Evolutionary conservation across 2,329 filamentous ascomycete species (phyloP).

Genomic region (Scedosporium dehoogii): DNA sequence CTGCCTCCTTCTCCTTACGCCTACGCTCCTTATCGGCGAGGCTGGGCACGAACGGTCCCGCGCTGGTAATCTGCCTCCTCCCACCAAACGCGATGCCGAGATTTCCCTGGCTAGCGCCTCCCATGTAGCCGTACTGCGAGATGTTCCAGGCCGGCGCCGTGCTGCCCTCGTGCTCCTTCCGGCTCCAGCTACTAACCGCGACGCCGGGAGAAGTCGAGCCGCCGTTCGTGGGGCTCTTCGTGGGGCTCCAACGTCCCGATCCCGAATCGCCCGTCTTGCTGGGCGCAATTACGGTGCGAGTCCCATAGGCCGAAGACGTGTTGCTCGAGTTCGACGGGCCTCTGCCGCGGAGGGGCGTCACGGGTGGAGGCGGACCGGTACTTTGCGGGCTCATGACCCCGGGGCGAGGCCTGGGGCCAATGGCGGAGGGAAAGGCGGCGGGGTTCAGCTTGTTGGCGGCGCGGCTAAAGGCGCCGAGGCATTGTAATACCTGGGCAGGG

Average conservation of each 20-base stretch:
- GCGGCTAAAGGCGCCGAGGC: constrained; percentile 82
- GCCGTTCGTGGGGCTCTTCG: constrained; percentile 36
- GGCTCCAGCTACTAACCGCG: constrained; percentile 81
- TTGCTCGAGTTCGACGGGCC: constrained; percentile 49
- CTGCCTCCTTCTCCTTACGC: constrained; percentile 45
- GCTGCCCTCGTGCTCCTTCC: constrained; percentile 64
- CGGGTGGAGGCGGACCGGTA: constrained; percentile 37
- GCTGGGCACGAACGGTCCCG: constrained; percentile 68
- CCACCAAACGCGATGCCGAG: constrained; percentile 88
- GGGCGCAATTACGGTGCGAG: constrained; percentile 29
- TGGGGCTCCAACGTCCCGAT: constrained; percentile 51
- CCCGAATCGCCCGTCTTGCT: constrained; percentile 43
- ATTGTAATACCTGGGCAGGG: constrained; percentile 90
- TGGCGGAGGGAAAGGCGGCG: constrained; percentile 58
- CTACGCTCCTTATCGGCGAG: constrained; percentile 74
- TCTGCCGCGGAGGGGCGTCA: constrained; percentile 38
- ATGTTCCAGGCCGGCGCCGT: constrained; percentile 97
- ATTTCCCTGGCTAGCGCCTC: constrained; percentile 90
- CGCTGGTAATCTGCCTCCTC: constrained; percentile 82
- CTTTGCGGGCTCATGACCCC: constrained; percentile 54
- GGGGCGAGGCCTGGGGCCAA: constrained; percentile 59
- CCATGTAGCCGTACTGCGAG: constrained; percentile 96
- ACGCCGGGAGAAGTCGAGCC: constrained; percentile 38
- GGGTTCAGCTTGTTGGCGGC: constrained; percentile 70
- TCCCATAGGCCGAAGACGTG: constrained; percentile 38